Evolutionary conservation across 2,329 filamentous ascomycete genomes (phyloP).

Genomic region (Epichloe gansuensis): DNA sequence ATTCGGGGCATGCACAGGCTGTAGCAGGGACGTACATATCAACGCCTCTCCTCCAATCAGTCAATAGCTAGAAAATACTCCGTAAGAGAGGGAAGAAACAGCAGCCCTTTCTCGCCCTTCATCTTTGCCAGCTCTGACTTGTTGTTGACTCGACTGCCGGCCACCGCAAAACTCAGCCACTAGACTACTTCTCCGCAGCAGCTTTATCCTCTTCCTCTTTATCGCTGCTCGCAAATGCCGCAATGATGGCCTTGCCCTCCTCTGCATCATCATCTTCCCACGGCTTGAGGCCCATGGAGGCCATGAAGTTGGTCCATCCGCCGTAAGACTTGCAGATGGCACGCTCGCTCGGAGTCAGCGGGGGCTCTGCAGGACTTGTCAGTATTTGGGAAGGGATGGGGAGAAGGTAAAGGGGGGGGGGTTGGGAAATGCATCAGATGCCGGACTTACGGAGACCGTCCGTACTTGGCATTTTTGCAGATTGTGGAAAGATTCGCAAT

Average conservation of each 20-base stretch:
- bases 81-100: no score
- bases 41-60: no score
- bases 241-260: conserved; percentile 4
- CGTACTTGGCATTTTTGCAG: background rate
- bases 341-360: background rate
- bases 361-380: conserved; percentile 1
- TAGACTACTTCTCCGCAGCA: background rate
- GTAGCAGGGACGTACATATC: no score
- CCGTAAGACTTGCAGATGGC: conserved; percentile 1
- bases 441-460: background rate
- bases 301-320: conserved; percentile 4
- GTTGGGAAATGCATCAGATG: background rate
- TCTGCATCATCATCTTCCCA: background rate
- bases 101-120: background rate
- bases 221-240: background rate
- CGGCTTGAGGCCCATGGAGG: conserved; percentile 1
- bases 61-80: no score
- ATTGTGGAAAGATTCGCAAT: background rate
- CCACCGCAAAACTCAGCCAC: background rate
- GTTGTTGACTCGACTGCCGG: background rate
- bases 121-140: background rate
- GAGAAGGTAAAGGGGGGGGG: no score
- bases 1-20: no score
- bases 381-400: background rate
- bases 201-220: background rate